phyloP scores from a whole-genome alignment of 73 alveolate genomes.

The Durusdinium trenchii region DNA sequence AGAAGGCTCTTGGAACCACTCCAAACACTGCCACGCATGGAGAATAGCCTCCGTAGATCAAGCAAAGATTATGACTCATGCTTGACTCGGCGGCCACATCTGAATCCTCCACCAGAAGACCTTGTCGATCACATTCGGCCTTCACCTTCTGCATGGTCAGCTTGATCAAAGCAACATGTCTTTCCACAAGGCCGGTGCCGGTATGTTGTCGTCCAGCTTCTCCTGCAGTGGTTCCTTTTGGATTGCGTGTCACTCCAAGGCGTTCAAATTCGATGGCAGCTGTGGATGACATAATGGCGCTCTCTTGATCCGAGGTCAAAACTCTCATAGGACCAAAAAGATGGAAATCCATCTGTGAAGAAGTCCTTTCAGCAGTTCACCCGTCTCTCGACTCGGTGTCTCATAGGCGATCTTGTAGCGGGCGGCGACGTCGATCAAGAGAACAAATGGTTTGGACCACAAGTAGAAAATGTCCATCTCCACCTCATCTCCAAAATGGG shows the following conservation, averaged over 20 bases:
- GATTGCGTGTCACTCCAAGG: not conserved
- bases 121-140: not conserved
- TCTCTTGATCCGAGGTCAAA: not conserved
- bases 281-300: not conserved
- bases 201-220: not conserved
- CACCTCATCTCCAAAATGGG: not conserved
- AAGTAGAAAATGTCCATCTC: not conserved
- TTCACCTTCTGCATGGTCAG: not conserved
- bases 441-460: not conserved
- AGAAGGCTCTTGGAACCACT: not conserved
- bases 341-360: not conserved
- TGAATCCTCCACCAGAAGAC: not conserved
- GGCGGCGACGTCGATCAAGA: not conserved
- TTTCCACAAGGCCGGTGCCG: not conserved
- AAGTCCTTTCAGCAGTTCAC: not conserved
- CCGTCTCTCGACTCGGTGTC: not conserved
- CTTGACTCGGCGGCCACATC: not conserved
- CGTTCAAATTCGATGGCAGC: conserved; percentile 14
- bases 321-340: not conserved
- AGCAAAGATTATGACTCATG: not conserved
- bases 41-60: not conserved
- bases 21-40: conserved; percentile 15
- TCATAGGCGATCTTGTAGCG: not conserved
- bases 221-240: too few relatives aligned
- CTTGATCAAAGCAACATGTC: too few relatives aligned